These are phyloP conservation scores for Fraxinus greggii DNA, from an alignment of 305 asterid species.

Conservation along the genomic window DNA sequence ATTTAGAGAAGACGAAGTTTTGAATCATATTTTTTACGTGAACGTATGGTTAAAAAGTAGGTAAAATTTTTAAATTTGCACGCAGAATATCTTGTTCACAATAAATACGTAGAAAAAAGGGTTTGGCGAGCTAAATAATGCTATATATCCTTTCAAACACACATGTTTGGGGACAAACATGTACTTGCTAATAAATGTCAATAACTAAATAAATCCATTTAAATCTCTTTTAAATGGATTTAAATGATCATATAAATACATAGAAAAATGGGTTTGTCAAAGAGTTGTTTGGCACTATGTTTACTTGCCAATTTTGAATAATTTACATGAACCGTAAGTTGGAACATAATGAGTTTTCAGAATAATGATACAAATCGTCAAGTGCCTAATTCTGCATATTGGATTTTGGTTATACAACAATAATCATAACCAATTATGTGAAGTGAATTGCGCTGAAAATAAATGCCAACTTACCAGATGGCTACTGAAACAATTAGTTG, in stretches of 20 bases:
- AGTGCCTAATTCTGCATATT: neutral
- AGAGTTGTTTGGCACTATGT: neutral
- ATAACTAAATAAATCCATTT: neutral
- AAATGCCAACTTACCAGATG: constrained; percentile 1
- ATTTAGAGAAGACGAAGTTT: neutral
- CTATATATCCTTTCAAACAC: too few species aligned
- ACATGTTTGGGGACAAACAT: neutral
- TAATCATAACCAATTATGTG: neutral
- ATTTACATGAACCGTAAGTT: neutral
- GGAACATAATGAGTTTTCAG: neutral
- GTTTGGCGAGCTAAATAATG: neutral
- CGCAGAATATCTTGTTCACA: too few species aligned
- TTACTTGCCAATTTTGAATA: neutral
- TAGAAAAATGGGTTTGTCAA: too few species aligned
- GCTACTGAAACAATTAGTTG: constrained; percentile 13
- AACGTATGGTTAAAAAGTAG: neutral
- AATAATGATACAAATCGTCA: neutral
- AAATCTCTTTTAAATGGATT: neutral
- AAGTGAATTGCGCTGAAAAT: neutral
- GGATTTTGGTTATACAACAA: neutral
- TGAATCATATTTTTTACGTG: too few species aligned
- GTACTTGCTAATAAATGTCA: neutral
- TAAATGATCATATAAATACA: too few species aligned
- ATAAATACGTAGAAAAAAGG: too few species aligned
- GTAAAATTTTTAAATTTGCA: too few species aligned